These are phyloP conservation scores for Escallonia rubra DNA, from an alignment of 129 eudicot genomes.

Conservation along the genomic window DNA sequence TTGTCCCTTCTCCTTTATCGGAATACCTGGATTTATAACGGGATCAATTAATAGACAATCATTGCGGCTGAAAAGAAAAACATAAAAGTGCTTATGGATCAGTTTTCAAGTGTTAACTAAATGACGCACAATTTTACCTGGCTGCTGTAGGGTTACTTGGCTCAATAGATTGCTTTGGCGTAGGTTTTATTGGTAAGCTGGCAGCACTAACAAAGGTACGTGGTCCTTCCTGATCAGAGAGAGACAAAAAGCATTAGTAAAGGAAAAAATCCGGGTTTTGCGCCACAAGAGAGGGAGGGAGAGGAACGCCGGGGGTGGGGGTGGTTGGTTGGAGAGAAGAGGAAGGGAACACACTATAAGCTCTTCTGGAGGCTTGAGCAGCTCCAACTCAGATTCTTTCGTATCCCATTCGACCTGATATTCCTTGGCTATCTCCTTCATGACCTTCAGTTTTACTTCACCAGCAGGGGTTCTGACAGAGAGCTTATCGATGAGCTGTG, in stretches of 20 bases:
- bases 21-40: slow-evolving; percentile 23
- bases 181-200: slow-evolving; percentile 62
- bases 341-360: slow-evolving; percentile 46
- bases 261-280: neutral
- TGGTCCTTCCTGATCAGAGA: slow-evolving; percentile 74
- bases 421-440: slow-evolving; percentile 97
- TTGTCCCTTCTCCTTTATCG: slow-evolving; percentile 31
- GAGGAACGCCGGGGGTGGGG: neutral
- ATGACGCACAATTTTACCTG: slow-evolving; percentile 14
- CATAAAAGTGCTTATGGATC: neutral
- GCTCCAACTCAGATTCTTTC: slow-evolving; percentile 76
- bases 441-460: slow-evolving; percentile 67
- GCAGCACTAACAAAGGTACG: slow-evolving; percentile 68
- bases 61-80: neutral
- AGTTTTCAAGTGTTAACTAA: slow-evolving; percentile 4
- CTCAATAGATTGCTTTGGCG: slow-evolving; percentile 33
- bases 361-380: slow-evolving; percentile 91
- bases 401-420: slow-evolving; percentile 94
- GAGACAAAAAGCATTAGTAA: slow-evolving; percentile 5
- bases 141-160: slow-evolving; percentile 27
- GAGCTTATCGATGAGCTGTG: slow-evolving; percentile 93
- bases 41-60: too few relatives aligned
- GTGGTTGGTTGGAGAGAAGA: neutral
- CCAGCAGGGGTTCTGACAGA: slow-evolving; percentile 94
- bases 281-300: neutral